Evolutionary conservation across 495 filamentous ascomycete genomes (phyloP).

Genomic region (Hypomontagnella submonticulosa): DNA sequence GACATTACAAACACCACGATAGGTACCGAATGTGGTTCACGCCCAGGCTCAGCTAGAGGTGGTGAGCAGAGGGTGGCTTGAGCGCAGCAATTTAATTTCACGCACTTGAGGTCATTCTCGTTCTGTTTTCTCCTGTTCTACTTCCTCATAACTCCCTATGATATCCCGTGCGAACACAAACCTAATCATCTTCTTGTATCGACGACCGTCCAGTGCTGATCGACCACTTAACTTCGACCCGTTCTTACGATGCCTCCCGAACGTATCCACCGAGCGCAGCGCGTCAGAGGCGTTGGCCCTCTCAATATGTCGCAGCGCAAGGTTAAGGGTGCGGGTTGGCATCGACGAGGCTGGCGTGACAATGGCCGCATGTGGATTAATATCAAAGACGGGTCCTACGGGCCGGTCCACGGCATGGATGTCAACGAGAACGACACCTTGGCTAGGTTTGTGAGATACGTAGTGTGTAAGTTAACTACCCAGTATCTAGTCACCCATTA

Average conservation of each 20-base stretch:
- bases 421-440: constrained; percentile 32
- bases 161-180: no score
- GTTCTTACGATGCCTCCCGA: constrained; percentile 17
- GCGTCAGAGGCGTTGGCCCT: constrained; percentile 19
- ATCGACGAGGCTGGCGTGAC: constrained; percentile 26
- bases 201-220: no score
- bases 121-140: no score
- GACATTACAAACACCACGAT: no score
- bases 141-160: no score
- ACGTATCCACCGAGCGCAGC: constrained; percentile 24
- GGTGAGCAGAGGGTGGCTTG: no score
- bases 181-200: no score
- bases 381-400: constrained; percentile 29
- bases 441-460: constrained; percentile 4
- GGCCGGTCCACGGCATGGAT: constrained; percentile 19
- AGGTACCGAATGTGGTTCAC: no score
- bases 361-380: constrained; percentile 33
- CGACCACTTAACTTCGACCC: no score
- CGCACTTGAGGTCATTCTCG: no score
- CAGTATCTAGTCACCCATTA: not conserved
- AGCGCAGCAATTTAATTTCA: no score
- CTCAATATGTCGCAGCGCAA: constrained; percentile 14
- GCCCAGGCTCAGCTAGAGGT: no score
- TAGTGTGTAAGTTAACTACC: constrained; percentile 16
- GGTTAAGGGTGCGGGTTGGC: constrained; percentile 30